A percentile compares a stretch with the other conserved stretches of the same genome.
Conservation (phyloP, 164 flowering plant genomes). For the Sedum album region DNA sequence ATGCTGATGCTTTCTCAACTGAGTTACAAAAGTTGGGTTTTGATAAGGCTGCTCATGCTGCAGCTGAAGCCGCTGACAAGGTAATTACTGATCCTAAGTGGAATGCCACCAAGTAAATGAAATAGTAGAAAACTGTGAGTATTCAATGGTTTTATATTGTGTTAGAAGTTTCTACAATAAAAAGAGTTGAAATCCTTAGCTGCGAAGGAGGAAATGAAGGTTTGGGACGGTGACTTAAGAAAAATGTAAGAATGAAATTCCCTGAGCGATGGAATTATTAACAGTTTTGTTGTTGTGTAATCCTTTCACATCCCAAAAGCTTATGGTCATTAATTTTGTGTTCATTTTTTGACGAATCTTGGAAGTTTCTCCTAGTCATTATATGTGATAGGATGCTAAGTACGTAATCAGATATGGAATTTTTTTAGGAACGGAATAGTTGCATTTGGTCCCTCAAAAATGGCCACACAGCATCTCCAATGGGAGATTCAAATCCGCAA, state of each 20-base stretch:
- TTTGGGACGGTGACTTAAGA: background rate
- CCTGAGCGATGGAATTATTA: background rate
- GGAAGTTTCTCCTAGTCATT: no score
- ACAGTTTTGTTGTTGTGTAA: background rate
- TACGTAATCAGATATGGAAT: no score
- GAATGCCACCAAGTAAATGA: background rate
- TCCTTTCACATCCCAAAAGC: no score
- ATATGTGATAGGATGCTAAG: no score
- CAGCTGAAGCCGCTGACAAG: constrained; percentile 59
- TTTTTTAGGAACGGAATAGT: no score
- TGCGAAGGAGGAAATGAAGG: background rate
- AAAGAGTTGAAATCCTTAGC: background rate
- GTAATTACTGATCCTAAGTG: constrained; percentile 5
- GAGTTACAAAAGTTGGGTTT: constrained; percentile 67
- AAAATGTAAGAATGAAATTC: background rate
- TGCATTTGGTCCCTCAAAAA: no score
- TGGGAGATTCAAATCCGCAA: no score
- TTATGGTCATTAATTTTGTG: no score
- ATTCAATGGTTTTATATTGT: no score
- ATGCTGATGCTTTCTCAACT: constrained; percentile 39
- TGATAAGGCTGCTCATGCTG: constrained; percentile 72
- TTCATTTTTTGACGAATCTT: background rate
- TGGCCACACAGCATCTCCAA: no score
- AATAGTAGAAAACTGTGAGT: no score
- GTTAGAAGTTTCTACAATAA: background rate